Base-by-base conservation (phyloP, 2,329 filamentous ascomycete genomes). In the Blumeriella jaapii region DNA sequence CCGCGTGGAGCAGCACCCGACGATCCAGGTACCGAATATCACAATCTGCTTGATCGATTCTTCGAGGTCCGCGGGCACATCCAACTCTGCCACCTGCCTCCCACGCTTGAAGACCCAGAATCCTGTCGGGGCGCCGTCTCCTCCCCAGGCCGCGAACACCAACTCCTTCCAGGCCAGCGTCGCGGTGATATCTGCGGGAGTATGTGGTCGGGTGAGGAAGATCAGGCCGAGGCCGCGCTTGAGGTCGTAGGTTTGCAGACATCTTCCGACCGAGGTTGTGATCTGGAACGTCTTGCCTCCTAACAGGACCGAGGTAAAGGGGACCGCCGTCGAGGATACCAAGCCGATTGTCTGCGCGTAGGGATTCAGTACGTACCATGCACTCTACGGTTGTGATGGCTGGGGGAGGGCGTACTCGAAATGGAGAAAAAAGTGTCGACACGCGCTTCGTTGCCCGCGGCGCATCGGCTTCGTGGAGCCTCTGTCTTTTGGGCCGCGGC, bases 221-320 rank as follows among this genome's bases (percentile, higher is more conserved):
- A 96, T 76, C 31, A 98, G 74, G 52, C 93, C 89, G 42, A 98
- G 71, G 29, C 89, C 89, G 51, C 79, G 76, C 58, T 82, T 84
- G 42, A 98, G 64, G 57, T 98, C 91, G 63, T 98, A 98, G 0
- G 91, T 98, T 61, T 98, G 91, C 29, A 98, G 70, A 40, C 80
- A 84, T 52, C 78, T 74, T 44, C 89, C 91, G 42, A 93, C 82
- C 0, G 85, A 96, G 18, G 91, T 98, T 20, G 91, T 96, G 59
- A 98, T 85, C 58, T 98, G 91, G 56, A 94, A 98, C 3, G 86
- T 93, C 1, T 84, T 89, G 61, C 93, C 94, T 39, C 91, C 91
- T 11, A 94, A 68, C 1, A 89, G 82, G 19, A 93, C 71, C 5
- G 82, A 81, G 2, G 89, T 87, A 55, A 98, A 96, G 0, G 91